A percentile compares a stretch with the other conserved stretches of the same genome.
These are phyloP conservation scores for Westerdykella aurantiaca DNA, from an alignment of 2,329 filamentous ascomycete genomes.

Conservation along the genomic window DNA sequence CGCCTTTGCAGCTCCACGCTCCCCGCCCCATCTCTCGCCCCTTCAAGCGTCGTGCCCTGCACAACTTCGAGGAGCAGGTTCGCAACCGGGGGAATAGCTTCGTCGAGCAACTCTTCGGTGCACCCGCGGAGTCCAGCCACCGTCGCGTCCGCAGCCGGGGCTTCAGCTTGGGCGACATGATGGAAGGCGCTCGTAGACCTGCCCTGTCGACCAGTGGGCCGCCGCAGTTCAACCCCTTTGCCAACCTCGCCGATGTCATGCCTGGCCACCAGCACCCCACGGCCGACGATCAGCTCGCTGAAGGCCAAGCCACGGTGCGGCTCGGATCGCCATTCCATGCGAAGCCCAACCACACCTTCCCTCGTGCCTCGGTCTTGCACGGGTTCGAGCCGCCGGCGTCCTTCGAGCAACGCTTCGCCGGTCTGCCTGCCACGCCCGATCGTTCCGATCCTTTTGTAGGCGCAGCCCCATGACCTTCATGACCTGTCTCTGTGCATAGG, in stretches of 20 bases:
- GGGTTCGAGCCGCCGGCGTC: conserved; percentile 35
- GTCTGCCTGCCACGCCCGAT: conserved; percentile 19
- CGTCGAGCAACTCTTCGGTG: conserved; percentile 43
- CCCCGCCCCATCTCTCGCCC: conserved; percentile 47
- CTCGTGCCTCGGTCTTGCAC: conserved; percentile 37
- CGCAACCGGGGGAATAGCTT: conserved; percentile 37
- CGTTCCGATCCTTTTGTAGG: conserved; percentile 20
- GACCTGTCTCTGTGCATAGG: conserved; percentile 15
- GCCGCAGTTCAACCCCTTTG: conserved; percentile 26
- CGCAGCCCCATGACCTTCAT: conserved; percentile 10
- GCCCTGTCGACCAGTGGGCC: conserved; percentile 52
- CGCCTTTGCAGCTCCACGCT: conserved; percentile 52
- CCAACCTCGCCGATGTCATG: conserved; percentile 15
- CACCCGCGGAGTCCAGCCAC: conserved; percentile 46
- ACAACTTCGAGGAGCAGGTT: conserved; percentile 47
- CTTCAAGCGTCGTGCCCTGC: conserved; percentile 54
- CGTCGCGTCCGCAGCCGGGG: conserved; percentile 56
- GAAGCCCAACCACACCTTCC: conserved; percentile 43
- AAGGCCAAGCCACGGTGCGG: conserved; percentile 39
- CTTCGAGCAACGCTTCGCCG: conserved; percentile 37
- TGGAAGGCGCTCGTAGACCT: conserved; percentile 46
- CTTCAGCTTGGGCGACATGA: conserved; percentile 55
- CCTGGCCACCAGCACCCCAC: conserved; percentile 16
- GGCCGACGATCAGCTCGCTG: conserved; percentile 11
- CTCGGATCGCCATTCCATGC: conserved; percentile 46